phyloP scores from a whole-genome alignment of 2,329 filamentous ascomycete genomes.

The Magnaporthales sp. region DNA sequence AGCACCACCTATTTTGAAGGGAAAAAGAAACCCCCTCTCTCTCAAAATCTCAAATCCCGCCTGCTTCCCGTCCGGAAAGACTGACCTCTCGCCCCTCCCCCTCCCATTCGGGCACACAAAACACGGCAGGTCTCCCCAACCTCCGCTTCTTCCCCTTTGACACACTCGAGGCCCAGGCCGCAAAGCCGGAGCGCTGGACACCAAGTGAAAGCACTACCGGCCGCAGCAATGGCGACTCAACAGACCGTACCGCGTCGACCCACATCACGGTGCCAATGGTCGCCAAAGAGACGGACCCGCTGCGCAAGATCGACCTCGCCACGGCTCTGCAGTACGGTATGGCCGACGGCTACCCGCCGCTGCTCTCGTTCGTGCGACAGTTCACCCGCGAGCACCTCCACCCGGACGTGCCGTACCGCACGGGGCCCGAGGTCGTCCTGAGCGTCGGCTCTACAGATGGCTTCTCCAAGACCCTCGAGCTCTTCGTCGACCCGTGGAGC shows the following conservation, averaged over 20 bases:
- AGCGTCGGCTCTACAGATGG: slow-evolving; percentile 82
- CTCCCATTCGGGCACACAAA: neutral
- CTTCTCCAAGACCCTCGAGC: slow-evolving; percentile 67
- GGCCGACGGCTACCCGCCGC: slow-evolving; percentile 71
- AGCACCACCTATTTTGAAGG: slow-evolving; percentile 15
- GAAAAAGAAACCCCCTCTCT: too few species aligned
- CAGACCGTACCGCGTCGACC: slow-evolving; percentile 21
- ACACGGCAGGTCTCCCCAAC: slow-evolving; percentile 66
- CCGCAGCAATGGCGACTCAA: slow-evolving; percentile 37
- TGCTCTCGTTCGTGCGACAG: slow-evolving; percentile 69
- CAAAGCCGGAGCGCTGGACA: slow-evolving; percentile 64
- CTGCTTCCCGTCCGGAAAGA: slow-evolving; percentile 50
- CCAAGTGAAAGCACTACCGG: slow-evolving; percentile 35
- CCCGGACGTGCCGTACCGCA: slow-evolving; percentile 70
- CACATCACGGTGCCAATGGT: slow-evolving; percentile 67
- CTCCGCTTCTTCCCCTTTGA: slow-evolving; percentile 82
- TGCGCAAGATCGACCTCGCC: slow-evolving; percentile 68
- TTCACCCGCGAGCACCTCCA: slow-evolving; percentile 72
- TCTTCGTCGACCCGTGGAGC: slow-evolving; percentile 69
- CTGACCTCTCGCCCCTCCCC: neutral
- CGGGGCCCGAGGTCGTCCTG: slow-evolving; percentile 67
- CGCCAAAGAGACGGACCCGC: slow-evolving; percentile 40
- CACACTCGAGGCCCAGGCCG: slow-evolving; percentile 75
- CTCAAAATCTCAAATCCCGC: slow-evolving; percentile 51
- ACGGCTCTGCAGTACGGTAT: slow-evolving; percentile 82